These are phyloP conservation scores for Aegilops sharonensis DNA, from an alignment of 176 grass and related monocot genomes.

Conservation along the genomic window DNA sequence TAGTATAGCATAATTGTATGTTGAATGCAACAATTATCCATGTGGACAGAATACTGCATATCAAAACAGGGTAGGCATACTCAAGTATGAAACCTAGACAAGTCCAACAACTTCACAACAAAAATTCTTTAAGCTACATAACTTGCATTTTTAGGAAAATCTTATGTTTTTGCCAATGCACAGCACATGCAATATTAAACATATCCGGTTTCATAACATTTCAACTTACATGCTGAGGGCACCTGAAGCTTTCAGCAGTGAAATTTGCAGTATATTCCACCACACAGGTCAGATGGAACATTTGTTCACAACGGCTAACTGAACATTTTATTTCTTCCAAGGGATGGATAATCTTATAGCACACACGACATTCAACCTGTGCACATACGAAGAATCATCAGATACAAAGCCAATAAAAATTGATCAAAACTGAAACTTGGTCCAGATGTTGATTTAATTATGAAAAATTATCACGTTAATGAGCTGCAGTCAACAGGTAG, in stretches of 20 bases:
- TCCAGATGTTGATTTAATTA: neutral
- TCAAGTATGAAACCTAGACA: neutral
- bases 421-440: slow-evolving; percentile 17
- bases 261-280: slow-evolving; percentile 43
- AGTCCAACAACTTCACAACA: neutral
- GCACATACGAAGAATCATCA: slow-evolving; percentile 40
- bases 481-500: neutral
- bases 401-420: slow-evolving; percentile 14
- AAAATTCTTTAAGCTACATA: neutral
- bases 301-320: slow-evolving; percentile 47
- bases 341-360: slow-evolving; percentile 59
- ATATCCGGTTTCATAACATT: neutral
- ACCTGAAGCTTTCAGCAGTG: slow-evolving; percentile 47
- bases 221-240: slow-evolving; percentile 81
- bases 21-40: slow-evolving; percentile 9
- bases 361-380: slow-evolving; percentile 74
- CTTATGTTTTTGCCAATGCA: neutral
- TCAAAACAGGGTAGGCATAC: neutral
- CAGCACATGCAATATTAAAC: neutral
- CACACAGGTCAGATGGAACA: slow-evolving; percentile 59
- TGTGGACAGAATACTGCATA: neutral
- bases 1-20: neutral
- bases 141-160: slow-evolving; percentile 22
- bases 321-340: slow-evolving; percentile 67
- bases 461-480: neutral